Evolutionary conservation across 2,329 filamentous ascomycete species (phyloP).

Genomic region (Cryphonectria naterciae): DNA sequence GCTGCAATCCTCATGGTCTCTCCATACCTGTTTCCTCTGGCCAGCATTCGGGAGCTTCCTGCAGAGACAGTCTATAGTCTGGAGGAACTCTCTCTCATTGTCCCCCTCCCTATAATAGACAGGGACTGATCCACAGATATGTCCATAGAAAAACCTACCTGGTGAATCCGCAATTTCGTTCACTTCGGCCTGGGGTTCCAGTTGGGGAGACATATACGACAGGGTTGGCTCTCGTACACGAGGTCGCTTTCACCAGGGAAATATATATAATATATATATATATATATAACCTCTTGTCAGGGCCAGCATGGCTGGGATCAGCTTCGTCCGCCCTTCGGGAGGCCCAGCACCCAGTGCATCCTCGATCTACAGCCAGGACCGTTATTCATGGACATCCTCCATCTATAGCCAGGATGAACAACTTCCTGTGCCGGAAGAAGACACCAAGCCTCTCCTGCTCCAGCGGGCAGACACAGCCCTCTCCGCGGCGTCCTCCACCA

Average conservation of each 20-base stretch:
- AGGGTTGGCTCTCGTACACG: background rate
- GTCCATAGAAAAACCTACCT: background rate
- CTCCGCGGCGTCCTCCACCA: background rate
- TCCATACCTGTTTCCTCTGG: background rate
- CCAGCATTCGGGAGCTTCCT: background rate
- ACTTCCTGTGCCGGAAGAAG: background rate
- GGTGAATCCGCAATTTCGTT: background rate
- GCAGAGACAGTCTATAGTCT: background rate
- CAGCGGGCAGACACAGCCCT: background rate
- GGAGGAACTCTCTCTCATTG: background rate
- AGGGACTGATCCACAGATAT: background rate
- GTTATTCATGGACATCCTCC: background rate
- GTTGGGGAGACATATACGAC: background rate
- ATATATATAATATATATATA: background rate
- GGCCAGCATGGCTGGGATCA: background rate
- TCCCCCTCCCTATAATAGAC: background rate
- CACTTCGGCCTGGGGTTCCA: background rate
- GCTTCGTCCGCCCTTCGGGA: background rate
- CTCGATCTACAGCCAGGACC: constrained; percentile 11
- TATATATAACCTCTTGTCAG: background rate
- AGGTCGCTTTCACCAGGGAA: background rate
- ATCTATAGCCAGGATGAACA: constrained; percentile 18
- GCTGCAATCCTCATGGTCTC: background rate
- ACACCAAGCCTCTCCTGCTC: background rate
- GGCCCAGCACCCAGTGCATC: background rate